Evolutionary conservation across 1,284 basidiomycete species (phyloP).

Genomic region (Marasmius sp.): DNA sequence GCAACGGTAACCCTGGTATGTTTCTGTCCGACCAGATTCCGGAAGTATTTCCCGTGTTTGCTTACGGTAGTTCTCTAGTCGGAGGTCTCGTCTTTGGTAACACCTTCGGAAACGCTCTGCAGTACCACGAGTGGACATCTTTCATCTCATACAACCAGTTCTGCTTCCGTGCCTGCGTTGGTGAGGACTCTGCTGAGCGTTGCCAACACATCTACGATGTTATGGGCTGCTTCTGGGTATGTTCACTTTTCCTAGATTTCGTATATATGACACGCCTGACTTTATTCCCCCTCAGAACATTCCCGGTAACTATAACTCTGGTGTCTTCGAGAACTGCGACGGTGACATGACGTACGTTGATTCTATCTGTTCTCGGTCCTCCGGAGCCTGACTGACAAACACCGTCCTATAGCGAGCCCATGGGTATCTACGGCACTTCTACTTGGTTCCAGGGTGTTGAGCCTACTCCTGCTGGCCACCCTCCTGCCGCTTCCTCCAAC

Average conservation of each 20-base stretch:
- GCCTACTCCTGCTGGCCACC: slow-evolving; percentile 53
- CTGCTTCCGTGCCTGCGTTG: slow-evolving; percentile 65
- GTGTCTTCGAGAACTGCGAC: slow-evolving; percentile 51
- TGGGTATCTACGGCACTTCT: slow-evolving; percentile 63
- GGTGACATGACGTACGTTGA: slow-evolving; percentile 30
- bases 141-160: slow-evolving; percentile 57
- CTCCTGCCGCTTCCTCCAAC: slow-evolving; percentile 43
- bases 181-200: slow-evolving; percentile 51
- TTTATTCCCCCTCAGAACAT: slow-evolving; percentile 36
- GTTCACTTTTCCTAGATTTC: slow-evolving; percentile 9
- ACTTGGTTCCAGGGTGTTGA: slow-evolving; percentile 56
- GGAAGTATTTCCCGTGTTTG: slow-evolving; percentile 2
- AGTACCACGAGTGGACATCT: slow-evolving; percentile 58
- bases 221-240: slow-evolving; percentile 58
- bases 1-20: slow-evolving; percentile 14
- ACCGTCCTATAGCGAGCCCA: slow-evolving; percentile 40
- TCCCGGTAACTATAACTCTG: slow-evolving; percentile 52
- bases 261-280: background rate
- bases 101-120: slow-evolving; percentile 43
- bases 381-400: too few species aligned
- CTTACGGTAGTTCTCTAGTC: slow-evolving; percentile 25
- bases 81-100: slow-evolving; percentile 65
- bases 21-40: background rate
- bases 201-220: slow-evolving; percentile 58
- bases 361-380: slow-evolving; percentile 14